Evolutionary conservation across 352 stramenopile species (phyloP).

Genomic region (Peronospora farinosa): DNA sequence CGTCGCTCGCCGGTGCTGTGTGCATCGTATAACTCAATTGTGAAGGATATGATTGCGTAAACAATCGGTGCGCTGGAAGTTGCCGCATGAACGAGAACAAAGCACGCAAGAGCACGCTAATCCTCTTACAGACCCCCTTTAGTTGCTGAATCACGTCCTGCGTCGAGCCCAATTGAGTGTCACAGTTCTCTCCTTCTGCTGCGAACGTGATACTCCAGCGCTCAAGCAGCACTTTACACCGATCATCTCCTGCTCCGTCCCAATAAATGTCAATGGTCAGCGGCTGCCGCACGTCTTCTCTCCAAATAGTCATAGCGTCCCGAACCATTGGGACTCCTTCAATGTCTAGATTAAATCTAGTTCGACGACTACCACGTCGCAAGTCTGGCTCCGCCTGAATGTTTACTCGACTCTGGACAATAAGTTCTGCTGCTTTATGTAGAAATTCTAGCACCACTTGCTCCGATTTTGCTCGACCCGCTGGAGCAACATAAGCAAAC

Average conservation of each 20-base stretch:
- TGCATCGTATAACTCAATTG: slow-evolving; percentile 60
- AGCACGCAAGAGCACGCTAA: slow-evolving; percentile 61
- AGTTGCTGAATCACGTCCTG: slow-evolving; percentile 75
- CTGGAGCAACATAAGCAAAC: slow-evolving; percentile 15
- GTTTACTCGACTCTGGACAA: slow-evolving; percentile 75
- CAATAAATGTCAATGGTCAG: slow-evolving; percentile 66
- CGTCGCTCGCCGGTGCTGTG: slow-evolving; percentile 15
- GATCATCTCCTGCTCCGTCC: slow-evolving; percentile 27
- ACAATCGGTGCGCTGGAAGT: slow-evolving; percentile 64
- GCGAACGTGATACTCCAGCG: slow-evolving; percentile 60
- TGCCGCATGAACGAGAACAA: slow-evolving; percentile 75
- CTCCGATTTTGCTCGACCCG: slow-evolving; percentile 70
- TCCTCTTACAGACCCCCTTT: slow-evolving; percentile 75
- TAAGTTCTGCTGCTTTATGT: slow-evolving; percentile 77
- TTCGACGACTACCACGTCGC: slow-evolving; percentile 41
- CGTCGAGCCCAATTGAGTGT: slow-evolving; percentile 21
- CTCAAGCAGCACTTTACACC: slow-evolving; percentile 58
- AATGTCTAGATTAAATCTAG: slow-evolving; percentile 82
- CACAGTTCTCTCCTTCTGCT: slow-evolving; percentile 15
- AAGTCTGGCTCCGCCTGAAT: slow-evolving; percentile 47
- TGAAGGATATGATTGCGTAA: slow-evolving; percentile 57
- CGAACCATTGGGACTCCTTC: slow-evolving; percentile 65
- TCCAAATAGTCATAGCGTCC: slow-evolving; percentile 58
- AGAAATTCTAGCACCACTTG: slow-evolving; percentile 82
- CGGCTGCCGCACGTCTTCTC: slow-evolving; percentile 64